Evolutionary conservation across 2,329 filamentous ascomycete species (phyloP).

Genomic region (Sarocladium strictum): DNA sequence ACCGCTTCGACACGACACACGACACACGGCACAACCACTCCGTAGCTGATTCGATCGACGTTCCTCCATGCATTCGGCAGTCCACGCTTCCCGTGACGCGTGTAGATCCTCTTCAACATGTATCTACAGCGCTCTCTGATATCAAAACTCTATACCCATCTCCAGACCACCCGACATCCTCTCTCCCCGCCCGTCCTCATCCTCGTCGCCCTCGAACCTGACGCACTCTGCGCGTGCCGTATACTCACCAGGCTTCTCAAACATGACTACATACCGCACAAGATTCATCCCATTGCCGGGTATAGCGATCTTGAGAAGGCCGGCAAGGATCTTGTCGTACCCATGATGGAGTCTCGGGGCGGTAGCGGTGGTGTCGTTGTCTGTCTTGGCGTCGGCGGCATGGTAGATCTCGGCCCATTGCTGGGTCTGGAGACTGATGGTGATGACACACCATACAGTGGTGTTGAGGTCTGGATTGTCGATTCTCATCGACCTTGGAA

Average conservation of each 20-base stretch:
- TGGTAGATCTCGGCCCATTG: conserved; percentile 78
- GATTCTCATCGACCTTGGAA: conserved; percentile 95
- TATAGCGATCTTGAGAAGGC: conserved; percentile 83
- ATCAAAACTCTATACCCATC: conserved; percentile 84
- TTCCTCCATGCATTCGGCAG: conserved; percentile 11
- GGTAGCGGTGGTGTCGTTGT: conserved; percentile 85
- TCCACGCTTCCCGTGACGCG: conserved; percentile 22
- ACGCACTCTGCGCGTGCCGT: conserved; percentile 90
- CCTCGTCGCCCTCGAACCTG: conserved; percentile 88
- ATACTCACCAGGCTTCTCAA: conserved; percentile 92
- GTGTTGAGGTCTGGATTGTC: conserved; percentile 93
- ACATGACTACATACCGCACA: conserved; percentile 95
- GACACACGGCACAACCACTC: background rate
- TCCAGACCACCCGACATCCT: conserved; percentile 81
- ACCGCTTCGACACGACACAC: background rate
- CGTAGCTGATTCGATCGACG: background rate
- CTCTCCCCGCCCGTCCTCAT: conserved; percentile 86
- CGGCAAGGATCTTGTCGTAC: conserved; percentile 71
- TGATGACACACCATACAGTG: conserved; percentile 63
- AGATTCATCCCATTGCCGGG: conserved; percentile 89
- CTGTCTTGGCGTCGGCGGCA: conserved; percentile 85
- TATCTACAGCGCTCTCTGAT: conserved; percentile 89
- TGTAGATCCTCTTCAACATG: conserved; percentile 49
- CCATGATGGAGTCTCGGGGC: conserved; percentile 80
- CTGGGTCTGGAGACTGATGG: conserved; percentile 63